Percentiles rank a stretch among this genome's conserved stretches.
These are phyloP conservation scores for Croton laevigatus DNA, from an alignment of 441 rosid species.

Conservation along the genomic window DNA sequence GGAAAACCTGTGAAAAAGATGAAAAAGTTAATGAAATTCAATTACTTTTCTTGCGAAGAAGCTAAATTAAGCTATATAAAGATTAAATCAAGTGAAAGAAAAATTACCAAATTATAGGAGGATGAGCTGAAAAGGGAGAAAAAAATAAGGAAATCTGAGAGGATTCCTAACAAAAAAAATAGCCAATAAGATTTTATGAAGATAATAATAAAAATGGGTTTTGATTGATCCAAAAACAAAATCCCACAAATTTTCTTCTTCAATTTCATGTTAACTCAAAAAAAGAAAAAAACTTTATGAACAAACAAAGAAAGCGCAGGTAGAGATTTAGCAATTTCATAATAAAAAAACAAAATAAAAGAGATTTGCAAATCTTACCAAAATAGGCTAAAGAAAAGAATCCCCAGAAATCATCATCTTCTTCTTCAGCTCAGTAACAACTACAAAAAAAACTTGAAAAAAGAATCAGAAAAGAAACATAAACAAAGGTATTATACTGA, in stretches of 20 bases:
- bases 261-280: not conserved
- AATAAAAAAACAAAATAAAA: not conserved
- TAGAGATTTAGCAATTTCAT: not conserved
- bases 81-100: not conserved
- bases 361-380: constrained; percentile 24
- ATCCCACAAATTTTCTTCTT: not conserved
- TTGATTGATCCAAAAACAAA: constrained; percentile 1
- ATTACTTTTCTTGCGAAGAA: not conserved
- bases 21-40: not conserved
- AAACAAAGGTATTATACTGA: not conserved
- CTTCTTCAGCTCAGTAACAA: too few species aligned
- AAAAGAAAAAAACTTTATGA: constrained; percentile 3
- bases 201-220: not conserved
- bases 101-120: constrained; percentile 19
- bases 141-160: constrained; percentile 11
- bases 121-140: constrained; percentile 6
- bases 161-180: not conserved
- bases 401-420: constrained; percentile 12
- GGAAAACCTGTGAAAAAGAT: not conserved
- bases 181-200: not conserved
- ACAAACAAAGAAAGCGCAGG: not conserved
- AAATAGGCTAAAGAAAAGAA: constrained; percentile 14
- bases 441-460: not conserved
- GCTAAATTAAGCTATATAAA: too few species aligned
- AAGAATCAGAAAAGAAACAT: not conserved